A percentile compares a stretch with the other conserved stretches of the same genome.
These are phyloP conservation scores for Phyllosticta ampelicida DNA, from an alignment of 2,329 filamentous ascomycete genomes.

Conservation along the genomic window DNA sequence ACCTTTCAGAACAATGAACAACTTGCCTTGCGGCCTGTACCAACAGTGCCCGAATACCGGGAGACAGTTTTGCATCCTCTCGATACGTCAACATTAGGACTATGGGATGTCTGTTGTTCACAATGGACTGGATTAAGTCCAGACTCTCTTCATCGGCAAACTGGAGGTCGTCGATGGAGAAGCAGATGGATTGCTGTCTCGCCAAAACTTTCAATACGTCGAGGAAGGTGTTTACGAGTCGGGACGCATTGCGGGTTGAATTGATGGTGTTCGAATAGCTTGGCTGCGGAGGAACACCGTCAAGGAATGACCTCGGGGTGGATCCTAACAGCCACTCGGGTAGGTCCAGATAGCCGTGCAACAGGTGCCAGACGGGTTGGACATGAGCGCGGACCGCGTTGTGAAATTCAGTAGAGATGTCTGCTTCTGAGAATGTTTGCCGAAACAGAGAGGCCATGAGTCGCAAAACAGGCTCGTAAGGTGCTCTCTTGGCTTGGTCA, in stretches of 20 bases:
- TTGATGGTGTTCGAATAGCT: not conserved
- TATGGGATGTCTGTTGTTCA: slow-evolving; percentile 67
- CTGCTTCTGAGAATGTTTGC: slow-evolving; percentile 54
- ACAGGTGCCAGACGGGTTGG: slow-evolving; percentile 45
- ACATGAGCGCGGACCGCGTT: slow-evolving; percentile 45
- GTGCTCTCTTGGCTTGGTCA: slow-evolving; percentile 47
- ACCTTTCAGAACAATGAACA: slow-evolving; percentile 11
- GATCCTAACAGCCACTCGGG: slow-evolving; percentile 52
- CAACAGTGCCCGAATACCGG: slow-evolving; percentile 28
- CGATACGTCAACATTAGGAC: slow-evolving; percentile 63
- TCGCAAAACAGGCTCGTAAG: slow-evolving; percentile 51
- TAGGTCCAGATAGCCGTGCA: slow-evolving; percentile 49
- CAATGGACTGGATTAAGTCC: slow-evolving; percentile 72
- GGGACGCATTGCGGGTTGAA: slow-evolving; percentile 19
- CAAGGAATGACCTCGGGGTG: slow-evolving; percentile 15
- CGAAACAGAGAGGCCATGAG: slow-evolving; percentile 51
- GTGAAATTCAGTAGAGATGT: slow-evolving; percentile 52
- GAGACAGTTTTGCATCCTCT: slow-evolving; percentile 29
- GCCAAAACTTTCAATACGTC: slow-evolving; percentile 77
- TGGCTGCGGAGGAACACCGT: slow-evolving; percentile 18
- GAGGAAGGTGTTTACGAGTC: slow-evolving; percentile 77
- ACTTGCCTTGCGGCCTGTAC: slow-evolving; percentile 18
- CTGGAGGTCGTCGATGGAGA: slow-evolving; percentile 81
- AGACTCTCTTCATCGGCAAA: slow-evolving; percentile 82
- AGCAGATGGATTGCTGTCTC: slow-evolving; percentile 74